Evolutionary conservation across 2,329 filamentous ascomycete genomes (phyloP).

Genomic region (Arthrinium phaeospermum): DNA sequence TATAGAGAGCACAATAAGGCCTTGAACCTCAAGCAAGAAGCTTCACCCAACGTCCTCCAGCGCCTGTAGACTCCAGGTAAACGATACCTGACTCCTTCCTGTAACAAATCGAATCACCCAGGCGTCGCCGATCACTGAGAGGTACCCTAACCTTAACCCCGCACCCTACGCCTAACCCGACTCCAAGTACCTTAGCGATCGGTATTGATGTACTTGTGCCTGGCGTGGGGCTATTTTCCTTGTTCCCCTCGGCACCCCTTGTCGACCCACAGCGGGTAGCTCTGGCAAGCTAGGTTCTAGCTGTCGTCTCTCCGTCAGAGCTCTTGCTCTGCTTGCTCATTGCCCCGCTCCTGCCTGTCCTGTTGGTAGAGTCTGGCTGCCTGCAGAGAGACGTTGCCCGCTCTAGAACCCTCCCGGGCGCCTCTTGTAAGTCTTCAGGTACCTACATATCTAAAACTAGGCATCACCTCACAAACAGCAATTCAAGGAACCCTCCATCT

Average conservation of each 20-base stretch:
- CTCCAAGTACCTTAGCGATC: background rate
- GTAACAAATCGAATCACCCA: background rate
- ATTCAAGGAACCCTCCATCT: background rate
- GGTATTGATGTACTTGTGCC: background rate
- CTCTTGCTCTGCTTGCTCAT: background rate
- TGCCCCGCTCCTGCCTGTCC: background rate
- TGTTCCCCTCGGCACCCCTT: background rate
- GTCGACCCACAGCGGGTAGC: slow-evolving; percentile 9
- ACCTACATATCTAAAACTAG: background rate
- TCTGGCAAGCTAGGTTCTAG: background rate
- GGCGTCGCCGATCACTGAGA: background rate
- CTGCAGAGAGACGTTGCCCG: background rate
- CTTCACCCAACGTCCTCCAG: no score
- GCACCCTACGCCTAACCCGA: background rate
- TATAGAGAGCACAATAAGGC: background rate
- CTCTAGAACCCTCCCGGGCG: background rate
- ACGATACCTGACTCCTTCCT: background rate
- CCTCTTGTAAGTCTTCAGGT: background rate
- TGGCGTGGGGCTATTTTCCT: background rate
- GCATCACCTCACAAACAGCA: background rate
- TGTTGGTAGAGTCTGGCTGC: background rate
- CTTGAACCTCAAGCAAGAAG: no score
- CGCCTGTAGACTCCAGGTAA: no score
- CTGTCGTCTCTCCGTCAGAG: background rate
- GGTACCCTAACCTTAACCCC: background rate